phyloP scores from a whole-genome alignment of 768 basidiomycete species.

The Clitopilus hobsonii region DNA sequence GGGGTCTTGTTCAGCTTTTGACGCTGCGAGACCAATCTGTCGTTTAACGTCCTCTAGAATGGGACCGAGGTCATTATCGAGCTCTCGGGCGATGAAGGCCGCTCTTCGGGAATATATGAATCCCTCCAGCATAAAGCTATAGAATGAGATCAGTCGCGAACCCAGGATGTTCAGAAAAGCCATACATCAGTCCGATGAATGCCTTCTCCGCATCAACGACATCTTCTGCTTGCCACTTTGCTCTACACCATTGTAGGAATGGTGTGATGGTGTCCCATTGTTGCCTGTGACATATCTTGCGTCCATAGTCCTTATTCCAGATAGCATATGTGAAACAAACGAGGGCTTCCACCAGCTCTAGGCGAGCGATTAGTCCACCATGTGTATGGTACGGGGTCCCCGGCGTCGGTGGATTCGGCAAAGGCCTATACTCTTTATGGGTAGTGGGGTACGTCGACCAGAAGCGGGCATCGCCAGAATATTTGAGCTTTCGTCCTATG shows the following conservation, averaged over 20 bases:
- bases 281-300: conserved; percentile 48
- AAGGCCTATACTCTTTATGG: conserved; percentile 60
- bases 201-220: conserved; percentile 53
- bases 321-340: conserved; percentile 80
- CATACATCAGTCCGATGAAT: conserved; percentile 75
- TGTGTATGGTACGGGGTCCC: conserved; percentile 72
- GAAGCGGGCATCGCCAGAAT: conserved; percentile 76
- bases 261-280: conserved; percentile 68
- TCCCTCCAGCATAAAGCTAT: conserved; percentile 75
- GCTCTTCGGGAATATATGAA: conserved; percentile 53
- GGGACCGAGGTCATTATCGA: conserved; percentile 35
- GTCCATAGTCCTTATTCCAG: conserved; percentile 71
- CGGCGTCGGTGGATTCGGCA: conserved; percentile 58
- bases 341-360: conserved; percentile 79
- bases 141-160: conserved; percentile 24
- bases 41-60: conserved; percentile 27
- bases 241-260: conserved; percentile 69
- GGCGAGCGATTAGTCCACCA: conserved; percentile 69
- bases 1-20: conserved; percentile 29
- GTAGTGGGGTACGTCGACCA: conserved; percentile 67
- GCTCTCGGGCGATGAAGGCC: conserved; percentile 26
- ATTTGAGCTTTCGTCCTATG: conserved; percentile 73
- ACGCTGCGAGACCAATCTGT: conserved; percentile 37
- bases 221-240: conserved; percentile 55
- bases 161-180: conserved; percentile 11